Percentiles rank a stretch among this genome's conserved stretches.
These are phyloP conservation scores for Globisporangium acanthophoron DNA, from an alignment of 352 stramenopile genomes.

Conservation along the genomic window DNA sequence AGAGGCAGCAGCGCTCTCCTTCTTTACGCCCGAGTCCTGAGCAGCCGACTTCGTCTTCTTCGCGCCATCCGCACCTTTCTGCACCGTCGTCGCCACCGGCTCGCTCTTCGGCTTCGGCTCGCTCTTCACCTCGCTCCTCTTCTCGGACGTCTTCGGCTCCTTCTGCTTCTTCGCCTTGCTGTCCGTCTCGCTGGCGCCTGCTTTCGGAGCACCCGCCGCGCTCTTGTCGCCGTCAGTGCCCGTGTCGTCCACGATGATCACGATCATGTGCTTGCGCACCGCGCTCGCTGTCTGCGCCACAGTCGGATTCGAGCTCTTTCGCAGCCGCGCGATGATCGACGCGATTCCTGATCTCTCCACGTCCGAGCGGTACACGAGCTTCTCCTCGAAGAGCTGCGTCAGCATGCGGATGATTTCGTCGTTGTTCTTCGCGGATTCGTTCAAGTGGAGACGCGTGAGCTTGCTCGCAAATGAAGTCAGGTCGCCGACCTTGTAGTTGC, in stretches of 20 bases:
- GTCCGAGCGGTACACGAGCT: constrained; percentile 60
- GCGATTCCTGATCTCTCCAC: constrained; percentile 64
- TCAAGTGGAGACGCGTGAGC: constrained; percentile 48
- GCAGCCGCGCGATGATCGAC: constrained; percentile 55
- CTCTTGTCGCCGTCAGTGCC: constrained; percentile 11
- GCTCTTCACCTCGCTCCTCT: constrained; percentile 4
- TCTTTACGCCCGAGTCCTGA: background rate
- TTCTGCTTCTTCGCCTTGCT: constrained; percentile 28
- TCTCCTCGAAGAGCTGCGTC: constrained; percentile 62
- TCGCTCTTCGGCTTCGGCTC: background rate
- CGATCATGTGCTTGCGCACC: constrained; percentile 75
- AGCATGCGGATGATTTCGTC: constrained; percentile 75
- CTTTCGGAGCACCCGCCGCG: constrained; percentile 14
- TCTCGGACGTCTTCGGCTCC: constrained; percentile 8
- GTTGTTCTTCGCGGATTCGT: constrained; percentile 75
- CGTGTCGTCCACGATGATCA: constrained; percentile 50
- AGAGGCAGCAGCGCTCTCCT: background rate
- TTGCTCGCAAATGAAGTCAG: constrained; percentile 48
- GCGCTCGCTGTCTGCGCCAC: constrained; percentile 66
- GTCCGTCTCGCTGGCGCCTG: constrained; percentile 21
- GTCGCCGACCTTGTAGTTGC: constrained; percentile 61
- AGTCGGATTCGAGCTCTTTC: constrained; percentile 66
- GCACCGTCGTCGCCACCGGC: background rate
- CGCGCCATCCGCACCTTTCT: background rate
- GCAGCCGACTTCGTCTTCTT: background rate